Evolutionary conservation across 257 asterid species (phyloP), one percentile per base, ranked within the genome.

Genomic region (Plantago elongata): DNA sequence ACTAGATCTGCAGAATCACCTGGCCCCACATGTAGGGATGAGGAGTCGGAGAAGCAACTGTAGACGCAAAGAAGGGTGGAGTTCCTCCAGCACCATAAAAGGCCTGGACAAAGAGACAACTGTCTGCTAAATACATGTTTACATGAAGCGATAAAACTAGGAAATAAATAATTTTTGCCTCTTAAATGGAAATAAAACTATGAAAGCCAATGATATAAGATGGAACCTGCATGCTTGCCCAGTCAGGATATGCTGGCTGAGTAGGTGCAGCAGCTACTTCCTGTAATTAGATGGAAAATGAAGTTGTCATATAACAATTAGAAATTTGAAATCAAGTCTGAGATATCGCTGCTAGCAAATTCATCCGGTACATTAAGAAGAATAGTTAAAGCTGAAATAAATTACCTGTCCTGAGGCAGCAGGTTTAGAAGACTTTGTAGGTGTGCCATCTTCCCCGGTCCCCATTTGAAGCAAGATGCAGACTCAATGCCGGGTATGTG

Each of bases 11-110:
- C 38, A 60, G 43, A 54, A 34, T 54, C 69, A 91, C 98, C 97
- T 91, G 98, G 76, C 83, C 95, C 98, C 97, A 91, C 79, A 91
- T 2, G 75, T 81, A 88, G 60, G 98, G 96, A 75, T 86, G 98
- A 17, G 95, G 89, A 72, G 93, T 63, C 45, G 92, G 95, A 66
- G 98, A 88, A 66, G 95, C 85, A 75, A 91, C 94, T 66, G 92
- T 73, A 67, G 98, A 78, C 47, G 98, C 95, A 72, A 91, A 91
- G 78, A 82, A 91, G 45, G 95, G 92, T 11, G 95, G 98, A 70
- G 92, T 67, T 63, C 81, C 95, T 67, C 97, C 98, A 73, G 89
- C 87, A 59, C 98, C 91, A 71, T 88, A 91, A 75, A 86, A 91
- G 50, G 95, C 95, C 98, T 91, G 61, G 55, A 42, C 71, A 45